Evolutionary conservation across 2,329 filamentous ascomycete species (phyloP).

Genomic region (Cryphonectria nitschkei): DNA sequence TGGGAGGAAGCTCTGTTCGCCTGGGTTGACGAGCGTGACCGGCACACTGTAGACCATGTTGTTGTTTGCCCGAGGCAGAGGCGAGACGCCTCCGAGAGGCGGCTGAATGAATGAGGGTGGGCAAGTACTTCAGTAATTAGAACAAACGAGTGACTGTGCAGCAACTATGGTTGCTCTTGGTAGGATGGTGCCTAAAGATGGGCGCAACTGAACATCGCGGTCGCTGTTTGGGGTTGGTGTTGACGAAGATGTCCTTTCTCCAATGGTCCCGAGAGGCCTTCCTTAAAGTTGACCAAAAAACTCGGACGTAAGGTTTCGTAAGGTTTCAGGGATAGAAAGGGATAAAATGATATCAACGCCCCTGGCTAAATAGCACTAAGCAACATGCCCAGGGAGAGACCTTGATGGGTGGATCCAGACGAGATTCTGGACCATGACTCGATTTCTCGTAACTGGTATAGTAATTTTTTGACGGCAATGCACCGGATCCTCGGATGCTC

Average conservation of each 20-base stretch:
- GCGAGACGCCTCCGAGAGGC: neutral
- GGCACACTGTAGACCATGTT: conserved; percentile 2
- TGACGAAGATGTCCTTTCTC: neutral
- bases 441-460: neutral
- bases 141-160: neutral
- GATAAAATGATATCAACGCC: neutral
- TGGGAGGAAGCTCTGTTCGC: conserved; percentile 25
- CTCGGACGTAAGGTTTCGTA: neutral
- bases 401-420: neutral
- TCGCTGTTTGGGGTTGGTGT: neutral
- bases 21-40: conserved; percentile 19
- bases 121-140: neutral
- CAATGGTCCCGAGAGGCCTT: neutral
- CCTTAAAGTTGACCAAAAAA: neutral
- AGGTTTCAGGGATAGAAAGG: neutral
- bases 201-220: neutral
- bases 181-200: neutral
- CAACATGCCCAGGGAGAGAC: neutral
- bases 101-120: neutral
- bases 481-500: neutral
- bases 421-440: neutral
- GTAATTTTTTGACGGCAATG: neutral
- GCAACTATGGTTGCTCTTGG: neutral
- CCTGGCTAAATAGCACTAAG: neutral
- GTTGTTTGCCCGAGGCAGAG: neutral